These are phyloP conservation scores for Penicillium mononematosum DNA, from an alignment of 495 filamentous ascomycete species.

Conservation along the genomic window DNA sequence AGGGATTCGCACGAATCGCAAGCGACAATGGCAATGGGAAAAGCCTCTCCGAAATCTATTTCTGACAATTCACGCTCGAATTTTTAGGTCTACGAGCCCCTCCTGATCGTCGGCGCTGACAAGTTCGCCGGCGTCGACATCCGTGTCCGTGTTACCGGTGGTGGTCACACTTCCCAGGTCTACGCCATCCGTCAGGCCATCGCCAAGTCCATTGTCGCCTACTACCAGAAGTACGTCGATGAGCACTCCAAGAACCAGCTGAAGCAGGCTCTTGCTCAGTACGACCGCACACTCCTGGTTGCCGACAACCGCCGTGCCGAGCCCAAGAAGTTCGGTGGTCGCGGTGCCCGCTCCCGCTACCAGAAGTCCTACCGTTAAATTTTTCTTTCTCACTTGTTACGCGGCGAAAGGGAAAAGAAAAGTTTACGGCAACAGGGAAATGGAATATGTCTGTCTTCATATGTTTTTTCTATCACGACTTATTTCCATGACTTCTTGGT, in stretches of 20 bases:
- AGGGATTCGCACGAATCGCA: conserved; percentile 7
- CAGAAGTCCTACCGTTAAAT: conserved; percentile 81
- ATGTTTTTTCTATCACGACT: conserved; percentile 27
- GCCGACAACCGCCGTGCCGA: conserved; percentile 95
- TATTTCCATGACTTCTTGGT: conserved; percentile 30
- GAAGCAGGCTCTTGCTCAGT: conserved; percentile 89
- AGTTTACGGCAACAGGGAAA: conserved; percentile 24
- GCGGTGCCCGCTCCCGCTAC: conserved; percentile 92
- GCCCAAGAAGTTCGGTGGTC: conserved; percentile 86
- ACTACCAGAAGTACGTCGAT: conserved; percentile 99
- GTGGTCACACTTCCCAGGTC: conserved; percentile 97
- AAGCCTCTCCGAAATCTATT: not conserved
- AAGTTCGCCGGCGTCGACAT: conserved; percentile 98
- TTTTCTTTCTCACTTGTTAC: conserved; percentile 24
- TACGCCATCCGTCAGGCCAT: conserved; percentile 99
- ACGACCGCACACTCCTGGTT: conserved; percentile 95
- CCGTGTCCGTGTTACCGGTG: conserved; percentile 91
- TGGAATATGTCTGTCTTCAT: conserved; percentile 24
- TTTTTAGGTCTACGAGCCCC: conserved; percentile 85
- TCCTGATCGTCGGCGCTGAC: conserved; percentile 92
- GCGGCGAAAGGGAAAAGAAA: conserved; percentile 24
- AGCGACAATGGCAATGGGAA: conserved; percentile 14
- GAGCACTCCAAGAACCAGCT: conserved; percentile 99
- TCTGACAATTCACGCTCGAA: conserved; percentile 12
- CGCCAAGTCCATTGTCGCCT: conserved; percentile 95